Conservation (phyloP, 345 rosid species). For the Adansonia digitata region DNA sequence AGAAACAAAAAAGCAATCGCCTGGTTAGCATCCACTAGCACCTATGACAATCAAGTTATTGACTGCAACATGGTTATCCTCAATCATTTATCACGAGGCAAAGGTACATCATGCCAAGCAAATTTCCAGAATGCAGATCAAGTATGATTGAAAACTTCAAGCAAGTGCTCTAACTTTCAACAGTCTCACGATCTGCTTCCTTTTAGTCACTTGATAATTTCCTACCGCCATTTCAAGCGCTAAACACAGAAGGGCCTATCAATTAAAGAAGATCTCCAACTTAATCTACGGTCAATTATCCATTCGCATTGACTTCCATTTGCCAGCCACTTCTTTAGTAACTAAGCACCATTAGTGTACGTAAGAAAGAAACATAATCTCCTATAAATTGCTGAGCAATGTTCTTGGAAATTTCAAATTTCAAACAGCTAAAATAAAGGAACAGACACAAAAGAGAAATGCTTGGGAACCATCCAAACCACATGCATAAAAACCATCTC, state of each 20-base stretch:
- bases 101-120: not conserved
- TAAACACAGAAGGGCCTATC: not conserved
- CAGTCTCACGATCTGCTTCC: not conserved
- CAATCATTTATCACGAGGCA: not conserved
- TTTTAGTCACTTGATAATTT: not conserved
- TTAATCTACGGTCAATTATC: not conserved
- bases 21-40: not conserved
- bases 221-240: not conserved
- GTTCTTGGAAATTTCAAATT: not conserved
- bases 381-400: not conserved
- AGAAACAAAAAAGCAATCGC: not conserved
- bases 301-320: not conserved
- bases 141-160: not conserved
- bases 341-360: not conserved
- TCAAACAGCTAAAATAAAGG: not conserved
- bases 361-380: not conserved
- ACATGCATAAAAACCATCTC: not conserved
- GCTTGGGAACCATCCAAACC: constrained; percentile 1
- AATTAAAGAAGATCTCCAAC: not conserved
- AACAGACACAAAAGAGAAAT: not conserved
- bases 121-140: not conserved
- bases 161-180: not conserved
- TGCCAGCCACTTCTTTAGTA: not conserved
- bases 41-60: not conserved
- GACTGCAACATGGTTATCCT: not conserved